These are phyloP conservation scores for Mycena crocata DNA, from an alignment of 768 basidiomycete genomes.

Conservation along the genomic window DNA sequence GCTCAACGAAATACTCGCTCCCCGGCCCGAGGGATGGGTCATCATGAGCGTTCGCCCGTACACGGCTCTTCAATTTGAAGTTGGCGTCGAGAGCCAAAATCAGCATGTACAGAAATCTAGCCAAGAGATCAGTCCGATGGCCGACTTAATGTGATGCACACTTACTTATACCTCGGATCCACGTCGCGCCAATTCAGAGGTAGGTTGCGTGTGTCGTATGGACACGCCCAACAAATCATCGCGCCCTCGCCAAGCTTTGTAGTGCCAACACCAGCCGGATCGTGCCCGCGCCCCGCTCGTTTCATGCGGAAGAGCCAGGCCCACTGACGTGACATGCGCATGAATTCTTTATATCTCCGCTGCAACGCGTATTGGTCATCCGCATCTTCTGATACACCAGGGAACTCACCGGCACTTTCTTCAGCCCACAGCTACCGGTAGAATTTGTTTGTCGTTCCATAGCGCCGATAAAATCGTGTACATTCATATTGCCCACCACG, in stretches of 20 bases:
- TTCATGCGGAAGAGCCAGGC: conserved; percentile 3
- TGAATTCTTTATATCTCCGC: conserved; percentile 15
- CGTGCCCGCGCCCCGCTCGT: conserved; percentile 18
- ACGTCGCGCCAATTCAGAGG: conserved; percentile 27
- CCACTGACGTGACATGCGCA: conserved; percentile 6
- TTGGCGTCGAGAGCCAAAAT: conserved; percentile 41
- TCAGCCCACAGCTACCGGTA: background rate
- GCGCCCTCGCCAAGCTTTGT: conserved; percentile 18
- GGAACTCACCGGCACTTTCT: background rate
- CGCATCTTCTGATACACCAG: no score
- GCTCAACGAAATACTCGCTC: conserved; percentile 17
- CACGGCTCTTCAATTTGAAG: conserved; percentile 37
- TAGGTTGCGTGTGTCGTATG: conserved; percentile 30
- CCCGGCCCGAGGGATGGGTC: conserved; percentile 23
- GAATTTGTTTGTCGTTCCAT: conserved; percentile 8
- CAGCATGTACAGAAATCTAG: conserved; percentile 37
- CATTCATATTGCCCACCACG: no score
- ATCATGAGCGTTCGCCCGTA: conserved; percentile 6
- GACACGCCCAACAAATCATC: conserved; percentile 37
- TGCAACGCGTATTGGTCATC: background rate
- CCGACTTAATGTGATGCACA: background rate
- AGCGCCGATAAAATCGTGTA: conserved; percentile 13
- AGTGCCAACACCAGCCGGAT: conserved; percentile 10
- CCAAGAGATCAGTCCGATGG: background rate
- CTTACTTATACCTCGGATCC: conserved; percentile 1